Evolutionary conservation across 1,284 basidiomycete species (phyloP), one percentile per base, ranked within the genome.

Genomic region (Limonomyces culmigenus): DNA sequence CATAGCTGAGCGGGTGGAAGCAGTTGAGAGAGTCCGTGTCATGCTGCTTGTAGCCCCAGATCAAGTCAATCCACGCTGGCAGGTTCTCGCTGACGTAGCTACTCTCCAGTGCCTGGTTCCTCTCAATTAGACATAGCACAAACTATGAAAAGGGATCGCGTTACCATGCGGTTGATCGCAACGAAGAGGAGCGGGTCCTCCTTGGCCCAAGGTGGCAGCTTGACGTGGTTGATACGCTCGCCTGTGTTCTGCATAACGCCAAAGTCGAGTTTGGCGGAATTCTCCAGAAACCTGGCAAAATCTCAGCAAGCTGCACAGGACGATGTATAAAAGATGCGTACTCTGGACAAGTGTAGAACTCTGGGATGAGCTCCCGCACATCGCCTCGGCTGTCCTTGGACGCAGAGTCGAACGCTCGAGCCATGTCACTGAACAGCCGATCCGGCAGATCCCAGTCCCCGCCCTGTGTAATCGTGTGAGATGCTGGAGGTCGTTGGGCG

Each of bases 401-500:
- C 21, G 91, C 89, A 19, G 89, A 93, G 34, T 74, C 65, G 58
- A 86, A 95, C 1, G 91, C 72, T 41, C 83, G 63, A 23, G 70
- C 62, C 12, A 92, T 59, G 43, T 86, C 75, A 43, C 77, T 85
- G 55, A 97, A 97, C 11, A 95, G 58, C 17, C 92, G 68, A 58
- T 96, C 91, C 0, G 92, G 88, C n/a, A 95, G 58, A 59, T 96
- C 92, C 73, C 91, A 96, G 46, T 83, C 81, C n/a, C 91, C 88
- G 16, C 87, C 87, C 63, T 78, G 45, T 17, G 21, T 4, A 18
- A 19, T 19, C 18, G 19, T 12, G 20, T 27, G n/a, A n/a, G n/a
- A n/a, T n/a, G n/a, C n/a, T n/a, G n/a, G n/a, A n/a, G n/a, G n/a
- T 27, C 31, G n/a, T 30, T 34, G 20, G 29, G n/a, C n/a, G n/a